Percentiles rank a stretch among this genome's conserved stretches.
phyloP scores from a whole-genome alignment of 345 rosid genomes.

The Corchorus capsularis region DNA sequence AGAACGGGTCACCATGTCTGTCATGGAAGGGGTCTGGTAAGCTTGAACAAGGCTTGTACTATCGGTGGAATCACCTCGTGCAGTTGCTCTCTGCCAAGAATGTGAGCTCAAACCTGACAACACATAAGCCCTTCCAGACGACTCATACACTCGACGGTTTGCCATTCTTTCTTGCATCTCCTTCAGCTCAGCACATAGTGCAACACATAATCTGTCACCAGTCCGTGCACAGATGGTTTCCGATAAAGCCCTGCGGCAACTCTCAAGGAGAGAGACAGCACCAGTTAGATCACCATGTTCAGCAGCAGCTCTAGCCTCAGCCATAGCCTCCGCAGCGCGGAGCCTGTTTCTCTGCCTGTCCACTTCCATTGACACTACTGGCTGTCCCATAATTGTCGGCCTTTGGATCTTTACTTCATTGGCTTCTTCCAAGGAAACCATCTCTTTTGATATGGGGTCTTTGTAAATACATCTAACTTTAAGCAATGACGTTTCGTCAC shows the following conservation, averaged over 20 bases:
- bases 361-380: slow-evolving; percentile 73
- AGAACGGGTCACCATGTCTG: slow-evolving; percentile 92
- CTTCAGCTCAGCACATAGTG: slow-evolving; percentile 79
- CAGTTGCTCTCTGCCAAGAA: slow-evolving; percentile 97
- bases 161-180: slow-evolving; percentile 97
- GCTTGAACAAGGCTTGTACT: slow-evolving; percentile 68
- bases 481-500: slow-evolving; percentile 57
- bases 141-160: slow-evolving; percentile 72
- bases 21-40: slow-evolving; percentile 93
- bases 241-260: slow-evolving; percentile 50
- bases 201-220: slow-evolving; percentile 62
- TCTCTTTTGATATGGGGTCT: slow-evolving; percentile 72
- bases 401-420: slow-evolving; percentile 63
- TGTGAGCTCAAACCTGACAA: slow-evolving; percentile 96
- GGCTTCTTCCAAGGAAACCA: slow-evolving; percentile 36
- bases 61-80: slow-evolving; percentile 83
- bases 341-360: slow-evolving; percentile 87
- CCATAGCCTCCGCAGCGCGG: slow-evolving; percentile 87
- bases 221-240: slow-evolving; percentile 64
- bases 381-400: slow-evolving; percentile 44
- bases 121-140: slow-evolving; percentile 89
- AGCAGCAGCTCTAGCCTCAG: slow-evolving; percentile 81
- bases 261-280: slow-evolving; percentile 75
- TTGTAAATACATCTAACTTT: slow-evolving; percentile 64
- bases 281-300: slow-evolving; percentile 65